These are phyloP conservation scores for Colletotrichum plurivorum DNA, from an alignment of 2,329 filamentous ascomycete species.

Conservation along the genomic window DNA sequence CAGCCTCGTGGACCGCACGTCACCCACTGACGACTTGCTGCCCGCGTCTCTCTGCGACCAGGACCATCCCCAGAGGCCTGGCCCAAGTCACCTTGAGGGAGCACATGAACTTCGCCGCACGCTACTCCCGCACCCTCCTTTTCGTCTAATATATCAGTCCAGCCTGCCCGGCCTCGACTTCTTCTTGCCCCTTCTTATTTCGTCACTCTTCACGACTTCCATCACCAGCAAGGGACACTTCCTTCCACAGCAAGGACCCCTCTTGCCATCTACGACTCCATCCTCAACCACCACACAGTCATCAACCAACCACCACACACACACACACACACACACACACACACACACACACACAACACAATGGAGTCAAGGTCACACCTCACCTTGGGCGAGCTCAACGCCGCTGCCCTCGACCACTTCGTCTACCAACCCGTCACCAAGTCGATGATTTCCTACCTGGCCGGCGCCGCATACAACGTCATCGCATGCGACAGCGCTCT, in stretches of 20 bases:
- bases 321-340: constrained; percentile 47
- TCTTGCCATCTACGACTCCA: constrained; percentile 39
- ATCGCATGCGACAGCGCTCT: constrained; percentile 81
- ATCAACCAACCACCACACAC: constrained; percentile 43
- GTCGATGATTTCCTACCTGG: constrained; percentile 84
- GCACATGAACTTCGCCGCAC: constrained; percentile 49
- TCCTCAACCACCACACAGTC: constrained; percentile 39
- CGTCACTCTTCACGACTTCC: constrained; percentile 36
- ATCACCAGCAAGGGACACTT: constrained; percentile 42
- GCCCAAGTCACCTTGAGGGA: constrained; percentile 30
- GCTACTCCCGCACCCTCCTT: constrained; percentile 43
- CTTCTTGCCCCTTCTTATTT: constrained; percentile 11
- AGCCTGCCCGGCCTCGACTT: constrained; percentile 24
- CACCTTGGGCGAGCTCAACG: constrained; percentile 73
- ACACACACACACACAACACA: constrained; percentile 47
- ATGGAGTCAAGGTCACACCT: constrained; percentile 65
- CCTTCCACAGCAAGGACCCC: constrained; percentile 46
- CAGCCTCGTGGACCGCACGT: constrained; percentile 62
- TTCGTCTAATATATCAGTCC: constrained; percentile 42
- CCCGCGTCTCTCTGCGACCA: constrained; percentile 41
- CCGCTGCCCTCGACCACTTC: constrained; percentile 83
- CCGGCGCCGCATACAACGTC: constrained; percentile 80
- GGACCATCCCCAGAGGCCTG: constrained; percentile 26
- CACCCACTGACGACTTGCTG: constrained; percentile 54
- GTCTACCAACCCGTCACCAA: constrained; percentile 82